Evolutionary conservation across 768 basidiomycete genomes (phyloP).

Genomic region (Boletus huronensis): DNA sequence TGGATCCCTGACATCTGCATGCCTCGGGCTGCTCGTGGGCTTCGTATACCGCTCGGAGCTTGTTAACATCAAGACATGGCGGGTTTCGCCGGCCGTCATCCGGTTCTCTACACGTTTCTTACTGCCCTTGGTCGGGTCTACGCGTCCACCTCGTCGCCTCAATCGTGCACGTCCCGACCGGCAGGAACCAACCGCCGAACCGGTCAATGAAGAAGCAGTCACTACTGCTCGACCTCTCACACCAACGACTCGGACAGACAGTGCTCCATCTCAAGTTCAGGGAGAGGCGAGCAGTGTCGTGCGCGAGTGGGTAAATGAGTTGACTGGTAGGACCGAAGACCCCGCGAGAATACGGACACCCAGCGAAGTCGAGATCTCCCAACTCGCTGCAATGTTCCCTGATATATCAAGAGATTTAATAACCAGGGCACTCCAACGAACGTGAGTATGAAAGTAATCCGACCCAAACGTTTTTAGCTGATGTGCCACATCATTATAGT

Average conservation of each 20-base stretch:
- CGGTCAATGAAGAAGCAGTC: constrained; percentile 54
- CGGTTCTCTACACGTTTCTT: constrained; percentile 55
- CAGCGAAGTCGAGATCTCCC: constrained; percentile 69
- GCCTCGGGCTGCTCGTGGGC: constrained; percentile 66
- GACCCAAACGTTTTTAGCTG: background rate
- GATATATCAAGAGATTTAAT: constrained; percentile 69
- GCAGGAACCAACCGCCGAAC: constrained; percentile 14
- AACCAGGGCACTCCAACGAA: constrained; percentile 75
- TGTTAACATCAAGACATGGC: constrained; percentile 74
- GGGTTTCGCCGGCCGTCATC: constrained; percentile 60
- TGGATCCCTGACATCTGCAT: constrained; percentile 56
- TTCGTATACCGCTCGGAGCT: constrained; percentile 83
- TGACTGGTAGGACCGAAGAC: constrained; percentile 62
- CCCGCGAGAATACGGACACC: constrained; percentile 65
- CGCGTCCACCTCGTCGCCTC: constrained; percentile 58
- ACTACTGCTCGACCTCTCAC: constrained; percentile 53
- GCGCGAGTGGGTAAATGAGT: constrained; percentile 75
- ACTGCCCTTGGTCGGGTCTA: constrained; percentile 63
- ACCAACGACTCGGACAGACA: constrained; percentile 21
- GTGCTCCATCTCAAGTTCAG: constrained; percentile 18
- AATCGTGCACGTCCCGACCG: constrained; percentile 73
- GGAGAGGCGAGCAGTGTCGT: constrained; percentile 45
- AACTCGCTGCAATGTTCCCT: constrained; percentile 81
- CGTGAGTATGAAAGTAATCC: constrained; percentile 41
- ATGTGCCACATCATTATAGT: constrained; percentile 36